phyloP scores from a whole-genome alignment of 345 rosid species.

The Camelina neglecta region DNA sequence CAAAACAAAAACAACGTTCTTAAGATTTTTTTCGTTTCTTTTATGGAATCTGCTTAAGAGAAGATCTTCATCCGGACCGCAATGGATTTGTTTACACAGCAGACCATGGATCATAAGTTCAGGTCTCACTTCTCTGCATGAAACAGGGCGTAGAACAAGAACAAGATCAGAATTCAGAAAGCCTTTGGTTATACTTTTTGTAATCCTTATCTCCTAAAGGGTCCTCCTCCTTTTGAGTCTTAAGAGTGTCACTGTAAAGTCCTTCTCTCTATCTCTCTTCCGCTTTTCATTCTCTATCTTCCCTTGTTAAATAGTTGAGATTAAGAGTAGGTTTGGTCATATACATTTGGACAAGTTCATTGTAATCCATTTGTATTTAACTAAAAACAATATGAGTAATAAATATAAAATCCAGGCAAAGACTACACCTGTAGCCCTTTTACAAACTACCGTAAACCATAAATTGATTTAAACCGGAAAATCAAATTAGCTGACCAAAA shows the following conservation, averaged over 20 bases:
- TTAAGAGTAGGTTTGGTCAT: constrained; percentile 29
- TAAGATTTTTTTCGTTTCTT: not conserved
- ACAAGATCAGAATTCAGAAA: not conserved
- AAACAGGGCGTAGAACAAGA: not conserved
- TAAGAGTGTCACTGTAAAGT: constrained; percentile 38
- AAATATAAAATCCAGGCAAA: constrained; percentile 28
- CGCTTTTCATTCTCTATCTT: constrained; percentile 1
- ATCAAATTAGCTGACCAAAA: not conserved
- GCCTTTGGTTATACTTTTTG: constrained; percentile 21
- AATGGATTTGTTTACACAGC: constrained; percentile 28
- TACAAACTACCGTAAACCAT: not conserved
- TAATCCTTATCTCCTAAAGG: constrained; percentile 13
- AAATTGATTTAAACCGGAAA: constrained; percentile 9
- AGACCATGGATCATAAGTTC: constrained; percentile 17
- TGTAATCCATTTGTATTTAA: constrained; percentile 37
- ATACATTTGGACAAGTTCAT: constrained; percentile 35
- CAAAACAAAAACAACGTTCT: not conserved
- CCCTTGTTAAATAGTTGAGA: constrained; percentile 38
- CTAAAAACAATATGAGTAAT: not conserved
- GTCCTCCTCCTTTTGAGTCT: constrained; percentile 6
- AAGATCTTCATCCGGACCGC: constrained; percentile 23
- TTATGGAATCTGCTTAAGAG: not conserved
- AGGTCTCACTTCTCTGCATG: not conserved
- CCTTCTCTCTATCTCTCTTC: not conserved
- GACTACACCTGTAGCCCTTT: not conserved